Evolutionary conservation across 768 basidiomycete genomes (phyloP).

Genomic region (Rhizopogon vinicolor): DNA sequence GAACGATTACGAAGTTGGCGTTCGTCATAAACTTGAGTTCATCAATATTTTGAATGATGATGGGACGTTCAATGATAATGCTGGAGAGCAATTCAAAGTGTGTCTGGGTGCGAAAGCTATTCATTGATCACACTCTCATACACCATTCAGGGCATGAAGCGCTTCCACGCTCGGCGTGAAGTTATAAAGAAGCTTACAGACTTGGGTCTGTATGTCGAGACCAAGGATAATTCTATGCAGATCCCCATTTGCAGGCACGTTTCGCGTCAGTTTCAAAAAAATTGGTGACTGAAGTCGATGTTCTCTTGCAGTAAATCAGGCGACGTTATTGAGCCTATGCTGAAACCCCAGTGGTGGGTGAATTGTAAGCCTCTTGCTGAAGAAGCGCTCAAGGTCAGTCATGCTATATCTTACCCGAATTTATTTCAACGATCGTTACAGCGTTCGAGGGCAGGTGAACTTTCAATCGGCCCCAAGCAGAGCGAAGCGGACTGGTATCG

Average conservation of each 20-base stretch:
- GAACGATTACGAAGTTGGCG: slow-evolving; percentile 93
- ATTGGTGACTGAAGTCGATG: slow-evolving; percentile 1
- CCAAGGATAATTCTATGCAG: slow-evolving; percentile 96
- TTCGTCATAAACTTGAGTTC: slow-evolving; percentile 83
- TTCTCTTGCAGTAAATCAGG: slow-evolving; percentile 74
- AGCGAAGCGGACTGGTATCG: slow-evolving; percentile 95
- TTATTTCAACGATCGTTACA: slow-evolving; percentile 22
- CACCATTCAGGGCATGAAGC: slow-evolving; percentile 78
- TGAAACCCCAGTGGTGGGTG: slow-evolving; percentile 99
- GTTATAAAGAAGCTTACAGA: slow-evolving; percentile 84
- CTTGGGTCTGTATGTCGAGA: slow-evolving; percentile 80
- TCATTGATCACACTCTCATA: neutral
- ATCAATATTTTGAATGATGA: slow-evolving; percentile 96
- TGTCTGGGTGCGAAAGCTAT: slow-evolving; percentile 6
- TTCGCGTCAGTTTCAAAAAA: neutral
- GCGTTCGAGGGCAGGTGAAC: slow-evolving; percentile 88
- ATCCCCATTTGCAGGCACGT: slow-evolving; percentile 87
- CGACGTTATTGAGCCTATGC: slow-evolving; percentile 89
- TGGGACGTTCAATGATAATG: slow-evolving; percentile 90
- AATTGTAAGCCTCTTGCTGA: slow-evolving; percentile 88
- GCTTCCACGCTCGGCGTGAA: slow-evolving; percentile 87
- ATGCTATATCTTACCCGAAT: neutral
- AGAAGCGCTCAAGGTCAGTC: slow-evolving; percentile 74
- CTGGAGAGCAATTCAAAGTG: slow-evolving; percentile 73
- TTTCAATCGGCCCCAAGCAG: slow-evolving; percentile 74